A percentile compares a stretch with the other conserved stretches of the same genome.
phyloP scores from a whole-genome alignment of 805 yeast genomes.

The Lipomyces kockii region DNA sequence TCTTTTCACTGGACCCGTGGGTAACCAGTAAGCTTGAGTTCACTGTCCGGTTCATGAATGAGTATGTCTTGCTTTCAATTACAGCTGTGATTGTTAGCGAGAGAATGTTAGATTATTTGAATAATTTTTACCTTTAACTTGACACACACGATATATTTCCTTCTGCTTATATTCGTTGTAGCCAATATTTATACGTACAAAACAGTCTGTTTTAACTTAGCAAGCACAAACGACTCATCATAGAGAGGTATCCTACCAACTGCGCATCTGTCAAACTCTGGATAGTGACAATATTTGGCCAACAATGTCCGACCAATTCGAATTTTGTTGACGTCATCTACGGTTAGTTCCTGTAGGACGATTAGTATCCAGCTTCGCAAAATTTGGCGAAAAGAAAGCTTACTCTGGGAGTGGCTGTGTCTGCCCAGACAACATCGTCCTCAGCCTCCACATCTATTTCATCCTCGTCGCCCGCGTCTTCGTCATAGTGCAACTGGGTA shows the following conservation, averaged over 20 bases:
- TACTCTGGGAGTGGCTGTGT: slow-evolving; percentile 11
- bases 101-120: slow-evolving; percentile 6
- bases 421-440: slow-evolving; percentile 45
- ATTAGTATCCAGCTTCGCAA: slow-evolving; percentile 3
- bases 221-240: background rate
- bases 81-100: slow-evolving; percentile 17
- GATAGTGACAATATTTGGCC: slow-evolving; percentile 76
- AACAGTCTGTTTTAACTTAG: slow-evolving; percentile 49
- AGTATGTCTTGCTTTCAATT: slow-evolving; percentile 52
- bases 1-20: slow-evolving; percentile 78
- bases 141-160: slow-evolving; percentile 81
- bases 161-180: slow-evolving; percentile 62
- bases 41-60: slow-evolving; percentile 55
- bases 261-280: slow-evolving; percentile 72
- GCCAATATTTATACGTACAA: slow-evolving; percentile 84
- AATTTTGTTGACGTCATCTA: slow-evolving; percentile 70
- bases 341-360: slow-evolving; percentile 50
- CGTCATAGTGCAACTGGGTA: slow-evolving; percentile 53
- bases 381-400: background rate
- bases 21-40: slow-evolving; percentile 70
- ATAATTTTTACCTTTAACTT: slow-evolving; percentile 63
- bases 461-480: slow-evolving; percentile 50
- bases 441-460: slow-evolving; percentile 51
- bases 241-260: slow-evolving; percentile 50
- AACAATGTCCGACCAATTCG: slow-evolving; percentile 79